A percentile compares a stretch with the other conserved stretches of the same genome.
Conservation (phyloP, 2,329 filamentous ascomycete genomes). For the Atkinsonella texensis region DNA sequence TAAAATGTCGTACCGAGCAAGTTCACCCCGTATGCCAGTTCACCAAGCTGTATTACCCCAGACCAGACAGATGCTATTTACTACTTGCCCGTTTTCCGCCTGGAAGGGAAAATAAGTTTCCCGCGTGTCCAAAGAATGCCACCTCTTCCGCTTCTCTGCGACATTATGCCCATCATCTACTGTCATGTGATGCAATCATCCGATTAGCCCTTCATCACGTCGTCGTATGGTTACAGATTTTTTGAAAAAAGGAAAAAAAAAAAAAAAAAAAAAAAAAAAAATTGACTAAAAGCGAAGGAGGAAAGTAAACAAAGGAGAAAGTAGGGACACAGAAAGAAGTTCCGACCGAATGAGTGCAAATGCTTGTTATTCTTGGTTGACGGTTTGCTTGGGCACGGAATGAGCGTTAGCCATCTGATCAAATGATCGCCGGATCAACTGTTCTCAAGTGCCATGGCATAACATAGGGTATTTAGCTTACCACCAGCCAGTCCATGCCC, state of each 20-base stretch:
- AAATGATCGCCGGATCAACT: background rate
- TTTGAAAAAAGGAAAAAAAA: background rate
- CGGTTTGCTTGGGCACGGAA: slow-evolving; percentile 22
- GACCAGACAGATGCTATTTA: no score
- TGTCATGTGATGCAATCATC: slow-evolving; percentile 14
- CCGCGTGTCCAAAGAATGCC: background rate
- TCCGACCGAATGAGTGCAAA: background rate
- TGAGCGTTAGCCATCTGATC: background rate
- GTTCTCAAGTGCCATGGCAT: background rate
- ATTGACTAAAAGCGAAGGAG: background rate
- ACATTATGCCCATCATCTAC: slow-evolving; percentile 13
- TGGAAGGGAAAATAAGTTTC: background rate
- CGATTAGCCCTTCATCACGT: slow-evolving; percentile 15
- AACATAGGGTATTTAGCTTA: slow-evolving; percentile 28
- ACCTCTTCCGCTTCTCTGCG: slow-evolving; percentile 8
- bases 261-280: slow-evolving; percentile 1
- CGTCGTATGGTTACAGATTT: slow-evolving; percentile 19
- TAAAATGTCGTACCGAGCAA: background rate
- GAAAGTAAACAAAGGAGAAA: slow-evolving; percentile 1
- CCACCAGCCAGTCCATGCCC: slow-evolving; percentile 98
- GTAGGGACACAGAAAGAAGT: background rate
- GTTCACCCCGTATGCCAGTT: no score
- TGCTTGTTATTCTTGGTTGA: slow-evolving; percentile 21
- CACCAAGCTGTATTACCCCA: no score
- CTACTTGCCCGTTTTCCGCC: background rate